These are phyloP conservation scores for Zygosaccharomyces rouxii DNA, from an alignment of 805 yeast genomes.

Conservation along the genomic window DNA sequence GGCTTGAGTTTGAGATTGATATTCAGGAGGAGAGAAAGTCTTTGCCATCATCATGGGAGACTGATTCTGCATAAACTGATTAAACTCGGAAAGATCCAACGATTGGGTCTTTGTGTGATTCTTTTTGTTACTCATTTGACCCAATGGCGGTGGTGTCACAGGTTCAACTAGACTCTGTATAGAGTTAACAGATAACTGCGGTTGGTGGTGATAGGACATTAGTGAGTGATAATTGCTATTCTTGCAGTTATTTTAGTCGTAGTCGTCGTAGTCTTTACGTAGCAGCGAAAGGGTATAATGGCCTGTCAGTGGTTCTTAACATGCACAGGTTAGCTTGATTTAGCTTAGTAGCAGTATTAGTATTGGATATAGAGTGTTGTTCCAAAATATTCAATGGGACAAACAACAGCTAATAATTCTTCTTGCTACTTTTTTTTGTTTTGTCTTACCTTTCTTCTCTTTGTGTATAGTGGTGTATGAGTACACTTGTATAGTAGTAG, in stretches of 20 bases:
- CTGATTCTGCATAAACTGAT: slow-evolving; percentile 23
- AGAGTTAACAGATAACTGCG: slow-evolving; percentile 31
- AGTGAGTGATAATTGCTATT: slow-evolving; percentile 4
- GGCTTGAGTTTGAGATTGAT: slow-evolving; percentile 7
- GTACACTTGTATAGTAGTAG: neutral
- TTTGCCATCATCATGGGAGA: slow-evolving; percentile 21
- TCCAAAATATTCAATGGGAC: neutral
- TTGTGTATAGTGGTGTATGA: neutral
- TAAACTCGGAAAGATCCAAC: slow-evolving; percentile 30
- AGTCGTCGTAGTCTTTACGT: neutral
- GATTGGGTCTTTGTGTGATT: slow-evolving; percentile 33
- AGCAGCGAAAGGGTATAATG: slow-evolving; percentile 14
- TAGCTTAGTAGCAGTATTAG: neutral
- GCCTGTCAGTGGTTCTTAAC: slow-evolving; percentile 12
- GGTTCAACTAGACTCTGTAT: slow-evolving; percentile 45
- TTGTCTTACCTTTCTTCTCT: neutral
- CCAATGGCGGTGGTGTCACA: slow-evolving; percentile 45
- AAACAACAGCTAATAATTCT: neutral
- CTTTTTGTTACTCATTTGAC: slow-evolving; percentile 22
- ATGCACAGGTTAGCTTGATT: slow-evolving; percentile 1
- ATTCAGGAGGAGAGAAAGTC: slow-evolving; percentile 13
- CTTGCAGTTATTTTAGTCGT: neutral
- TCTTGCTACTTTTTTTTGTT: neutral
- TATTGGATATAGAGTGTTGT: neutral
- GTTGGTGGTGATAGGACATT: slow-evolving; percentile 27